These are phyloP conservation scores for Candida oleophila DNA, from an alignment of 805 yeast species.

Conservation along the genomic window DNA sequence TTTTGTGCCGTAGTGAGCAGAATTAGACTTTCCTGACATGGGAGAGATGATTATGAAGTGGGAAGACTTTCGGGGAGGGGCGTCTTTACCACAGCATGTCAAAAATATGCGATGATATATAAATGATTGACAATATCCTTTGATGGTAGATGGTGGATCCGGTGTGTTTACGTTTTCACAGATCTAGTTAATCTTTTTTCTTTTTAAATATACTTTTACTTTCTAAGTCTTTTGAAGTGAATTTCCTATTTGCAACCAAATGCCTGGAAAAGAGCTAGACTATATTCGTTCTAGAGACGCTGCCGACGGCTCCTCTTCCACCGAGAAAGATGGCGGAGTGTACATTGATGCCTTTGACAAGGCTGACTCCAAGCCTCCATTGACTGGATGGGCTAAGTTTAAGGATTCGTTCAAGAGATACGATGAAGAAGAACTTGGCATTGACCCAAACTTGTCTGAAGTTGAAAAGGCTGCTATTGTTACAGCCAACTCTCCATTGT, in stretches of 20 bases:
- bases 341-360: conserved; percentile 27
- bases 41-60: no score
- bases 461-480: conserved; percentile 34
- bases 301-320: conserved; percentile 29
- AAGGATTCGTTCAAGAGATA: conserved; percentile 32
- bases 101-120: no score
- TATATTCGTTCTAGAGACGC: conserved; percentile 38
- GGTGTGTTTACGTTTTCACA: no score
- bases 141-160: no score
- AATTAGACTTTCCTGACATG: no score
- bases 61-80: no score
- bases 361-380: conserved; percentile 2
- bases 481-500: conserved; percentile 50
- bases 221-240: no score
- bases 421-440: conserved; percentile 35
- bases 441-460: conserved; percentile 34
- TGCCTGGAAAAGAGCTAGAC: conserved; percentile 43
- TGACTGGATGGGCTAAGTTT: conserved; percentile 18
- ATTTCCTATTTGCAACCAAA: conserved; percentile 8
- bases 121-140: no score
- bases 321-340: conserved; percentile 39
- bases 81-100: no score
- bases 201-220: no score
- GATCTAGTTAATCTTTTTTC: no score
- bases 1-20: no score